Percentiles rank a stretch among this genome's conserved stretches.
phyloP scores from a whole-genome alignment of 257 asterid genomes.

The Plectranthus barbatus region DNA sequence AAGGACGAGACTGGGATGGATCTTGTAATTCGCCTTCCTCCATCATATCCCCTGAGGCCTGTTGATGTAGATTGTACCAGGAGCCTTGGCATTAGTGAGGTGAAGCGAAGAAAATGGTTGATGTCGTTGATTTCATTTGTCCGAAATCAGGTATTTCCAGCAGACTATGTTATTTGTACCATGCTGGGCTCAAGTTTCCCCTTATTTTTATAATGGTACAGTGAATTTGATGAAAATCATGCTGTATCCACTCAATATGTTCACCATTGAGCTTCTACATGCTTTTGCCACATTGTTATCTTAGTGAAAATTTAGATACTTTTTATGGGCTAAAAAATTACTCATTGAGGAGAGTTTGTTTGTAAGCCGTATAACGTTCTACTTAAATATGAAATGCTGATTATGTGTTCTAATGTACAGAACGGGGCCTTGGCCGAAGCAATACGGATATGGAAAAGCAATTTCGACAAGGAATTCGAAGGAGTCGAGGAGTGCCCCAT shows the following conservation, averaged over 20 bases:
- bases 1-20: slow-evolving; percentile 98
- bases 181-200: neutral
- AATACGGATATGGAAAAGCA: slow-evolving; percentile 87
- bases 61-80: slow-evolving; percentile 89
- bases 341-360: neutral
- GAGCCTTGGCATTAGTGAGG: slow-evolving; percentile 92
- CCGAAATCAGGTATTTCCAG: slow-evolving; percentile 72
- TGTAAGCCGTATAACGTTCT: neutral
- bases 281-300: neutral
- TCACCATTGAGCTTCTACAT: neutral
- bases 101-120: slow-evolving; percentile 90
- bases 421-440: slow-evolving; percentile 98
- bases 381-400: slow-evolving; percentile 9
- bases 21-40: slow-evolving; percentile 91
- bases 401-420: slow-evolving; percentile 33
- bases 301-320: neutral
- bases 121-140: slow-evolving; percentile 90
- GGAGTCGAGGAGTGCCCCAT: slow-evolving; percentile 99
- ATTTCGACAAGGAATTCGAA: slow-evolving; percentile 95
- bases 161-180: neutral
- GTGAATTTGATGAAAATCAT: neutral
- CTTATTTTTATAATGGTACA: neutral
- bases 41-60: slow-evolving; percentile 82
- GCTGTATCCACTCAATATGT: neutral
- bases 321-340: neutral